Conservation (phyloP, 805 yeast genomes). For the Saccharomycopsis sp. region DNA sequence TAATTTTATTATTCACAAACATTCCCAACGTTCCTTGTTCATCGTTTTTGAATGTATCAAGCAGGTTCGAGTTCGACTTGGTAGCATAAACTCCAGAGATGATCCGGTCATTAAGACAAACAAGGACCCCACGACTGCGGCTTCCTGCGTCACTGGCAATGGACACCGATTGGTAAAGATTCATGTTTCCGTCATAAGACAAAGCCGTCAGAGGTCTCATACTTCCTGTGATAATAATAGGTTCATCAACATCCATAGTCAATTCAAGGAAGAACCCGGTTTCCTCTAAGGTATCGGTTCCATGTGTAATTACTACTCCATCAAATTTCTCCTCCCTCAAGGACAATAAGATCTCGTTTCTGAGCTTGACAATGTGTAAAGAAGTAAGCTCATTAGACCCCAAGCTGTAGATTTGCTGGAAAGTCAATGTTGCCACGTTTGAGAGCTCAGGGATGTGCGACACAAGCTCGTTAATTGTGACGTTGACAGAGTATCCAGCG, state of each 20-base stretch:
- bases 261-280: constrained; percentile 45
- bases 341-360: constrained; percentile 15
- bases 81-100: constrained; percentile 67
- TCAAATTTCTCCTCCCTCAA: constrained; percentile 27
- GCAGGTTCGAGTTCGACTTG: constrained; percentile 61
- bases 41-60: constrained; percentile 61
- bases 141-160: constrained; percentile 50
- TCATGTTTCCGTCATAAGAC: constrained; percentile 70
- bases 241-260: constrained; percentile 37
- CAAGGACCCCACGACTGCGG: constrained; percentile 52
- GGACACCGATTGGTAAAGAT: constrained; percentile 60
- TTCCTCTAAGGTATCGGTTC: constrained; percentile 44
- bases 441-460: constrained; percentile 18
- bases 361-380: constrained; percentile 12
- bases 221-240: constrained; percentile 64
- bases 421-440: constrained; percentile 15
- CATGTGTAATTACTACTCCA: constrained; percentile 45
- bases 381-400: constrained; percentile 21
- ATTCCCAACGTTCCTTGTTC: constrained; percentile 69
- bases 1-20: constrained; percentile 59
- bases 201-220: constrained; percentile 71
- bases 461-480: constrained; percentile 18
- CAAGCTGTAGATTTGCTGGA: constrained; percentile 20
- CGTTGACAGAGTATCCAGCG: constrained; percentile 19
- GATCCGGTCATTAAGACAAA: constrained; percentile 61